Base-by-base conservation (phyloP, 306 rosid genomes). In the Gillenia trifoliata region DNA sequence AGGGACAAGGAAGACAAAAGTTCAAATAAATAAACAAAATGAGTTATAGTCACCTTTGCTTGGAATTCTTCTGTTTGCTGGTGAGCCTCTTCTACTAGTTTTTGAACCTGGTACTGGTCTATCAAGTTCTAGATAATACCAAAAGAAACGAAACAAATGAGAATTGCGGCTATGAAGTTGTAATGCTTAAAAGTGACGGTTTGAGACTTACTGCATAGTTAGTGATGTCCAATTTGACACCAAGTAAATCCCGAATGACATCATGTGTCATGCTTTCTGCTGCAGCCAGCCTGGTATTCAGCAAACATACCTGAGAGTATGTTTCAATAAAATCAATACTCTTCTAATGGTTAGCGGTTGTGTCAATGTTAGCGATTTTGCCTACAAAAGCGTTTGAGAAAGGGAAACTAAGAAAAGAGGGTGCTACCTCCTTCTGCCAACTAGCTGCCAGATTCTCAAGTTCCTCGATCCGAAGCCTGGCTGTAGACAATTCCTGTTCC, bases 221-320 rank as follows among this genome's bases (percentile, higher is more conserved):
- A 16, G 87, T 91, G 70, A 94, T 87, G 86, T 94, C 98, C 89
- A 91, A 70, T 83, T 90, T 94, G 73, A 94, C 92, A 38, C 95
- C 93, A 29, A 94, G 95, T 82, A 94, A 89, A 79, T 94, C 98
- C 64, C 97, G 91, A 81, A 94, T 94, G 77, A 94, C 97, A 74
- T 94, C 98, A 80, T 94, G 97, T 50, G 98, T 94, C 98, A 91
- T 94, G 91, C 88, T 94, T 73, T 94, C 98, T 34, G 92, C 85
- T 74, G 97, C 94, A 30, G 96, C 97, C 50, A 94, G 76, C 85
- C 98, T 94, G 70, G 96, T 82, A 78, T 88, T 95, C 73, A 94
- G 84, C 82, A 85, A 47, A 77, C 93, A 91, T 62, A 88, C 86
- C 98, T 94, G 89, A 71, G 67, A 72, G 55, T 77, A 74, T 76